Conservation (phyloP, 2,329 filamentous ascomycete genomes). For the Triangularia verruculosa region DNA sequence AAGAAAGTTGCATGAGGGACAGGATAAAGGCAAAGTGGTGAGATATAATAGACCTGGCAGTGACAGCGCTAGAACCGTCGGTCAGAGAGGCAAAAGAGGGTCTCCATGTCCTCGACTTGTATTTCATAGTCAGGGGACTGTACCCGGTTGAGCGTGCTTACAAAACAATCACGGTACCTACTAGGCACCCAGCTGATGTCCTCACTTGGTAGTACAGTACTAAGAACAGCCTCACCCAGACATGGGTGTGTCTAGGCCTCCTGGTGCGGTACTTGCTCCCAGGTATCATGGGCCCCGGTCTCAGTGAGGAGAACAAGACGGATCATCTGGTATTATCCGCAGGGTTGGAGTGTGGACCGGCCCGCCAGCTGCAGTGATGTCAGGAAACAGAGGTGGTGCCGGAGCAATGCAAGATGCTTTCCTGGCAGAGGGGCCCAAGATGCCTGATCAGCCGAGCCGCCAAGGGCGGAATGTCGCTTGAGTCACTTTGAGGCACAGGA, state of each 20-base stretch:
- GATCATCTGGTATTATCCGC: neutral
- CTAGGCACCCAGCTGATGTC: neutral
- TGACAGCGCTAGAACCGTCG: no score
- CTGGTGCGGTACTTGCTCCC: neutral
- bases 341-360: constrained; percentile 21
- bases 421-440: constrained; percentile 7
- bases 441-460: constrained; percentile 5
- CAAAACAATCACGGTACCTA: neutral
- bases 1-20: no score
- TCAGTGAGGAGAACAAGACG: neutral
- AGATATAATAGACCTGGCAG: no score
- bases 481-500: neutral
- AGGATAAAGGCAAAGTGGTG: no score
- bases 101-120: no score
- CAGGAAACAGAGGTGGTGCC: constrained; percentile 15
- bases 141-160: neutral
- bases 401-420: constrained; percentile 20
- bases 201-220: neutral
- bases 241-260: neutral
- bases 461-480: neutral
- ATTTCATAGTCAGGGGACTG: neutral
- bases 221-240: neutral
- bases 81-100: no score
- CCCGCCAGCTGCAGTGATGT: constrained; percentile 21
- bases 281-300: neutral